A percentile compares a stretch with the other conserved stretches of the same genome.
phyloP scores from a whole-genome alignment of 169 alveolate genomes.

The Eimeria zaria region DNA sequence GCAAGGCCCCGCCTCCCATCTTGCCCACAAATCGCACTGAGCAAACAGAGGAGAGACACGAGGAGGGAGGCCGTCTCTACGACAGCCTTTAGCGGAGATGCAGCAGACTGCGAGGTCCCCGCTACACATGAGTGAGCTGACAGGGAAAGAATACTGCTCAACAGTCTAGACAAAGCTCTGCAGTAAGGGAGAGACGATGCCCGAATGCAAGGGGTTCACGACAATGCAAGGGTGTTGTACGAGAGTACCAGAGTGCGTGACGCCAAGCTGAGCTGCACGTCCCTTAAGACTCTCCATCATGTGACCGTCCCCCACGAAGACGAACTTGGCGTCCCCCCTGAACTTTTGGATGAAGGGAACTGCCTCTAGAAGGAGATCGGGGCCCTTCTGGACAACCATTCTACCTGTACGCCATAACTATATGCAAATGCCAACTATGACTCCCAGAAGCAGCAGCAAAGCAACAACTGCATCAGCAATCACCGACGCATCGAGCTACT shows the following conservation, averaged over 20 bases:
- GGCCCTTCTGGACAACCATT: conserved; percentile 92
- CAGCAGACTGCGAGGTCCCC: not conserved
- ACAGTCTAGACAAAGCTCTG: not conserved
- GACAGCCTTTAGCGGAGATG: not conserved
- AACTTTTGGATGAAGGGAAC: conserved; percentile 85
- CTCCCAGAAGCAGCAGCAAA: not conserved
- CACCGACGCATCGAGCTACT: no score
- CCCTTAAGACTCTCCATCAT: conserved; percentile 88
- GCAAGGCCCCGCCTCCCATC: conserved; percentile 79
- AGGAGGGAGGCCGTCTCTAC: not conserved
- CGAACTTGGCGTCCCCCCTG: conserved; percentile 90
- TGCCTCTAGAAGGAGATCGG: conserved; percentile 89
- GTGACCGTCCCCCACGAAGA: conserved; percentile 92
- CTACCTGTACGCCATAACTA: conserved; percentile 80
- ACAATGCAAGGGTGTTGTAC: not conserved
- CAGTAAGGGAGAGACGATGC: not conserved
- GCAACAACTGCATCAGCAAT: not conserved
- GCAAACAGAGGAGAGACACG: not conserved
- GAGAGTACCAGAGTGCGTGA: conserved; percentile 73
- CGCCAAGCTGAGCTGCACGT: conserved; percentile 89
- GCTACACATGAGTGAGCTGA: not conserved
- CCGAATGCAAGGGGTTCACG: not conserved
- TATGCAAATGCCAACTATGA: not conserved
- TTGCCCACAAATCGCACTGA: conserved; percentile 71
- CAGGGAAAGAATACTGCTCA: not conserved